phyloP scores from a whole-genome alignment of 306 rosid genomes.

The Canavalia ensiformis region DNA sequence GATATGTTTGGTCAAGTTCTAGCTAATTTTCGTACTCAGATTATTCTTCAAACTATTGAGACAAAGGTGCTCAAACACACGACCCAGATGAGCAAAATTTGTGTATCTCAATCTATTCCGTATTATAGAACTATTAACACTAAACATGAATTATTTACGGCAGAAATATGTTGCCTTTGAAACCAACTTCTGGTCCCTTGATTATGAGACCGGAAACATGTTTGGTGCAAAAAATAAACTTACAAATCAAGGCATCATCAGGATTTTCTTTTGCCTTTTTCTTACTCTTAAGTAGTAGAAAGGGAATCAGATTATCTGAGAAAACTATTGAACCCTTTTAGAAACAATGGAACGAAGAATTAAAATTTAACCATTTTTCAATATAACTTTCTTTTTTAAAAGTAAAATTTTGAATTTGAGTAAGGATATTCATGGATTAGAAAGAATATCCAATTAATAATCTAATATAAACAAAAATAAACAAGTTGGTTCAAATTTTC shows the following conservation, averaged over 20 bases:
- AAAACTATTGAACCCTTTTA: too few species aligned
- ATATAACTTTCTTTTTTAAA: too few species aligned
- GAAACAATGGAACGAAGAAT: too few species aligned
- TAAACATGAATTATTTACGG: not conserved
- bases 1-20: slow-evolving; percentile 10
- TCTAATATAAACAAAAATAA: too few species aligned
- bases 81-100: not conserved
- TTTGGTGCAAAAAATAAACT: not conserved
- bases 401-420: too few species aligned
- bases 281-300: too few species aligned
- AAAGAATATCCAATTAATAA: too few species aligned
- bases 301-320: too few species aligned
- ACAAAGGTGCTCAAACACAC: not conserved
- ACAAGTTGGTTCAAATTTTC: too few species aligned
- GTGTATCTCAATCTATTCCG: not conserved
- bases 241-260: not conserved
- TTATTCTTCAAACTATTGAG: slow-evolving; percentile 1
- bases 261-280: too few species aligned
- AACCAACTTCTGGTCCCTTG: not conserved
- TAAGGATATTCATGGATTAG: too few species aligned
- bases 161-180: not conserved
- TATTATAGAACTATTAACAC: not conserved
- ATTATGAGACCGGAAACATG: not conserved
- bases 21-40: not conserved
- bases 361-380: too few species aligned